Evolutionary conservation across 164 flowering plant genomes (phyloP).

Genomic region (Sedum album): DNA sequence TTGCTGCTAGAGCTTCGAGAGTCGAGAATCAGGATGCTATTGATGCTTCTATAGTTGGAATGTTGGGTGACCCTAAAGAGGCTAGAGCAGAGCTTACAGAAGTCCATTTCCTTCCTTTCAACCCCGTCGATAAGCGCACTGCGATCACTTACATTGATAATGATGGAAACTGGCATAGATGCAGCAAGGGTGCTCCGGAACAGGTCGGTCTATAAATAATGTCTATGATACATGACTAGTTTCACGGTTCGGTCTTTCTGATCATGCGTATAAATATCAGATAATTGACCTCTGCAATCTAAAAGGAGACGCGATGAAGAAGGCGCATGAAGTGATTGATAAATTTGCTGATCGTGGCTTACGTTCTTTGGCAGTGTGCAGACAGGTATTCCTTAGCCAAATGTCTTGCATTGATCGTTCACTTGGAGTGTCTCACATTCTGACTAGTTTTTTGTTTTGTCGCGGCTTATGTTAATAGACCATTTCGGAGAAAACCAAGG

Average conservation of each 20-base stretch:
- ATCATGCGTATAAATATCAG: slow-evolving; percentile 16
- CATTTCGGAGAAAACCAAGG: slow-evolving; percentile 68
- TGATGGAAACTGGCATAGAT: slow-evolving; percentile 56
- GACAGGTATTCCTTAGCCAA: slow-evolving; percentile 30
- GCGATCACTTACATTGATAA: slow-evolving; percentile 63
- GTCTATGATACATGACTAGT: no score
- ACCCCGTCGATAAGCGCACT: slow-evolving; percentile 75
- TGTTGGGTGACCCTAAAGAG: slow-evolving; percentile 74
- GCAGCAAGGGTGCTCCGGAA: slow-evolving; percentile 91
- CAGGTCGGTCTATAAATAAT: slow-evolving; percentile 10
- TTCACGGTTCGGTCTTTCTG: not conserved
- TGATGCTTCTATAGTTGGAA: slow-evolving; percentile 71
- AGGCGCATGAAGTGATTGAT: slow-evolving; percentile 43
- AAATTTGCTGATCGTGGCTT: slow-evolving; percentile 68
- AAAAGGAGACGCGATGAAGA: slow-evolving; percentile 34
- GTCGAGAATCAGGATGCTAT: slow-evolving; percentile 81
- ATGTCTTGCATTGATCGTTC: not conserved
- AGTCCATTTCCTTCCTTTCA: slow-evolving; percentile 73
- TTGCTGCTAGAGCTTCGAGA: slow-evolving; percentile 72
- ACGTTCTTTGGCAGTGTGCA: slow-evolving; percentile 63
- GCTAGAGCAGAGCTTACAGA: slow-evolving; percentile 74
- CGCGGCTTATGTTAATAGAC: slow-evolving; percentile 18
- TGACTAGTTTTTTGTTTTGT: not conserved
- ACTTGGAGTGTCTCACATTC: not conserved
- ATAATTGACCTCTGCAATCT: slow-evolving; percentile 70